Percentiles rank a stretch among this genome's conserved stretches.
Conservation (phyloP, 1,139 yeast genomes). For the Kurtzmaniella quercitrusa region DNA sequence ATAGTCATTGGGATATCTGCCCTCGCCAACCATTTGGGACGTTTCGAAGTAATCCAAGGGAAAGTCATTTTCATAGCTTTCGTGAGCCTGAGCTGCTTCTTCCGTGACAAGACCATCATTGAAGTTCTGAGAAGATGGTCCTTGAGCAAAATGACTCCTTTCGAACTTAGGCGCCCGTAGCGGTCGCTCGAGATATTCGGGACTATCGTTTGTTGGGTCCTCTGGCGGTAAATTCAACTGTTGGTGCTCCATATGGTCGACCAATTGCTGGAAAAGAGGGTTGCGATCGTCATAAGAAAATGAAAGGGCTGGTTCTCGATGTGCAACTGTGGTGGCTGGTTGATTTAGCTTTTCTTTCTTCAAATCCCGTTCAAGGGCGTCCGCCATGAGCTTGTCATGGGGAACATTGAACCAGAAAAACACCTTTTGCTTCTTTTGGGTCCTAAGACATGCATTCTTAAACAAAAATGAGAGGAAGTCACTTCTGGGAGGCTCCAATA, state of each 20-base stretch:
- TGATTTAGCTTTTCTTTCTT: constrained; percentile 66
- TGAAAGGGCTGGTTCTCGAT: constrained; percentile 58
- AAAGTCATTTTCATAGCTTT: constrained; percentile 54
- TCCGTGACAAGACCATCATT: neutral
- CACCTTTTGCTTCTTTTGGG: constrained; percentile 96
- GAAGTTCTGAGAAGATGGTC: neutral
- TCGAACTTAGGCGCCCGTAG: neutral
- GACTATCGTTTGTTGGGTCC: constrained; percentile 1
- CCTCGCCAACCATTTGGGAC: constrained; percentile 12
- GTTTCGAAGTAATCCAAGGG: constrained; percentile 59
- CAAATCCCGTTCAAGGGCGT: constrained; percentile 88
- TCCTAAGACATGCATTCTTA: constrained; percentile 82
- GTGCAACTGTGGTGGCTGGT: constrained; percentile 56
- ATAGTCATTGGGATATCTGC: constrained; percentile 20
- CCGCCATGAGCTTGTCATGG: constrained; percentile 88
- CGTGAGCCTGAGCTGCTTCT: constrained; percentile 14
- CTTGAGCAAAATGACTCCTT: neutral
- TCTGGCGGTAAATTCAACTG: constrained; percentile 3
- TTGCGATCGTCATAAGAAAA: constrained; percentile 51
- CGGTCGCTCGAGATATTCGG: neutral
- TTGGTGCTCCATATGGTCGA: constrained; percentile 39
- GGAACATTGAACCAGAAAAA: constrained; percentile 97
- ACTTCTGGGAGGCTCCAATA: constrained; percentile 84
- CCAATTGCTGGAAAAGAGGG: constrained; percentile 45
- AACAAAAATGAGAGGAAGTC: constrained; percentile 80